These are phyloP conservation scores for Porcisia deanei DNA, from an alignment of 208 protist genomes.

Conservation along the genomic window DNA sequence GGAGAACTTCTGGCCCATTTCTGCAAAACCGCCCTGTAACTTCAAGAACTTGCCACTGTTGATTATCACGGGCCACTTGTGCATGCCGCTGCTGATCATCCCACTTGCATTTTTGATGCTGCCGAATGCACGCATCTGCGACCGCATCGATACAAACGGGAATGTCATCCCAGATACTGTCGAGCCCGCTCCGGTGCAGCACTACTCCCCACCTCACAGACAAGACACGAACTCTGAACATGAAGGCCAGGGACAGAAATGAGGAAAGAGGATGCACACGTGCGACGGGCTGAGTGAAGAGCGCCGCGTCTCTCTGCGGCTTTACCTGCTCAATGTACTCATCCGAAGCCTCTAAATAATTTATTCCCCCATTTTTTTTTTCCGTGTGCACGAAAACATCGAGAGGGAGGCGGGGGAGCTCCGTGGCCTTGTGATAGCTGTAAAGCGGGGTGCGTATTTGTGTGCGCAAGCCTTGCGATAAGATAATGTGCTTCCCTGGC, in stretches of 20 bases:
- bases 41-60: constrained; percentile 65
- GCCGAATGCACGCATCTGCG: constrained; percentile 51
- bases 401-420: not conserved
- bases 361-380: not conserved
- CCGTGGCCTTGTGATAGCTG: not conserved
- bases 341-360: not conserved
- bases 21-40: constrained; percentile 46
- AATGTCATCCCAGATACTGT: constrained; percentile 37
- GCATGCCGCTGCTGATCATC: constrained; percentile 56
- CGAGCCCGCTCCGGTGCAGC: constrained; percentile 2
- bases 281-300: not conserved
- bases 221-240: not conserved
- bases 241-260: not conserved
- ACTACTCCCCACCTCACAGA: too few species aligned
- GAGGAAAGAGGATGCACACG: not conserved
- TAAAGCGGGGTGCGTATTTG: not conserved
- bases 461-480: too few species aligned
- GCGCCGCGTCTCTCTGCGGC: too few species aligned
- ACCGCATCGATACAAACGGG: constrained; percentile 43
- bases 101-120: constrained; percentile 67
- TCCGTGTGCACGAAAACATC: not conserved
- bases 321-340: not conserved
- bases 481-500: too few species aligned
- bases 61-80: constrained; percentile 63
- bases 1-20: constrained; percentile 45